Evolutionary conservation across 495 filamentous ascomycete genomes (phyloP), one percentile per base, ranked within the genome.

Genomic region (Trichoderma orchidacearum): DNA sequence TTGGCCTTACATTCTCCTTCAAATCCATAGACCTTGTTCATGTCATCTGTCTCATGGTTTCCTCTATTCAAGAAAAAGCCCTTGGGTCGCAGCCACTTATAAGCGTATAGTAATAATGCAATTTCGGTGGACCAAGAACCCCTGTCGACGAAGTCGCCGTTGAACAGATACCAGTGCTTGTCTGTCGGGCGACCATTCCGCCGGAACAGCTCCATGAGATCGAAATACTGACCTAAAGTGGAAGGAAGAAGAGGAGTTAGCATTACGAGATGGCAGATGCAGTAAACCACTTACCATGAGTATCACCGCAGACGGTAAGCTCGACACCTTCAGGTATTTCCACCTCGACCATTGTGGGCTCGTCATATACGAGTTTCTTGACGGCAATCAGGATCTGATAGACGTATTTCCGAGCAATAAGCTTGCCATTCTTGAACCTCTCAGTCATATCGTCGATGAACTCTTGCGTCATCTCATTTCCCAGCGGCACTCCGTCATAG

Each of bases 1-100:
- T 99, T 99, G 58, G 89, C 89, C 67, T 89, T 90, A 72, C 94
- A 97, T 66, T 99, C 93, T 64, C 94, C 93, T 67, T 97, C 93
- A 64, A 99, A 99, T 52, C 93, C 93, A 65, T 99, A 97, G 27
- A 93, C 91, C 66, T 88, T 83, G 75, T 99, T 99, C 93, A 99
- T 99, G 69, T 97, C 93, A 68, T 99, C 93, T 58, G 93, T 97
- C 72, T 99, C 93, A 74, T 99, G 93, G 71, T 99, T 99, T 59
- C 93, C 93, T 53, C 93, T 85, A 78, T 99, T 99, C 58, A 99
- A 75, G 83, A 95, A 99, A 72, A 99, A 88, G 35, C 75, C 79
- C 34, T 83, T 79, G 0, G 94, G 93, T 54, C 84, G 84, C 61
- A 99, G 70, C 90, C 89, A 95, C 73, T 99, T 99, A 78, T 96